A percentile compares a stretch with the other conserved stretches of the same genome.
Evolutionary conservation across 106 monocot genomes (phyloP).

Genomic region (Gastrodia elata): DNA sequence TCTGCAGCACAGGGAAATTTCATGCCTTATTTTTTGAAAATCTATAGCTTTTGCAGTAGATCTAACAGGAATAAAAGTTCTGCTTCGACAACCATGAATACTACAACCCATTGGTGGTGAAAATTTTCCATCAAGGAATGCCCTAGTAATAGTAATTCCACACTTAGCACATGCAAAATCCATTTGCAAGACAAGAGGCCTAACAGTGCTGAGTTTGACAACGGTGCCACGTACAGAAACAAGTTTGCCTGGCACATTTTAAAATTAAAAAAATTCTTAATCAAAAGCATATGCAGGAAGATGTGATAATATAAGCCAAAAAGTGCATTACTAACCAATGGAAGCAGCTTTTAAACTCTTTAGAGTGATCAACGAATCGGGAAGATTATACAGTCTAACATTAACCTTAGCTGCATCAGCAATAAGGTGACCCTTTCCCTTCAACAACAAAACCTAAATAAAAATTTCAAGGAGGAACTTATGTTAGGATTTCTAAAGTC

Average conservation of each 20-base stretch:
- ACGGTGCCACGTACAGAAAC: constrained; percentile 86
- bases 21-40: constrained; percentile 96
- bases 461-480: constrained; percentile 4
- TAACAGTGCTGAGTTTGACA: constrained; percentile 84
- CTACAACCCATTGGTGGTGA: constrained; percentile 64
- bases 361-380: constrained; percentile 59
- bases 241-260: constrained; percentile 51
- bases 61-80: constrained; percentile 74
- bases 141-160: constrained; percentile 30
- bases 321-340: constrained; percentile 50
- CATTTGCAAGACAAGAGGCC: constrained; percentile 66
- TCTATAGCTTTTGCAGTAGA: constrained; percentile 74
- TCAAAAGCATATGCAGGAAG: not conserved
- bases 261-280: not conserved
- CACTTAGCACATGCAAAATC: constrained; percentile 72
- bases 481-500: not conserved
- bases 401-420: constrained; percentile 62
- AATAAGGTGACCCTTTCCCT: constrained; percentile 23
- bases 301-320: not conserved
- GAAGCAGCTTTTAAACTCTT: constrained; percentile 94
- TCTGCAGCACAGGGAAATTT: not conserved
- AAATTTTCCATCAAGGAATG: constrained; percentile 87
- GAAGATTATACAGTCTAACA: constrained; percentile 66
- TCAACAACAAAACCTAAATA: constrained; percentile 39
- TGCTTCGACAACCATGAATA: constrained; percentile 77